Base-by-base conservation (phyloP, 805 yeast genomes). In the Wickerhamiella qilinensis region DNA sequence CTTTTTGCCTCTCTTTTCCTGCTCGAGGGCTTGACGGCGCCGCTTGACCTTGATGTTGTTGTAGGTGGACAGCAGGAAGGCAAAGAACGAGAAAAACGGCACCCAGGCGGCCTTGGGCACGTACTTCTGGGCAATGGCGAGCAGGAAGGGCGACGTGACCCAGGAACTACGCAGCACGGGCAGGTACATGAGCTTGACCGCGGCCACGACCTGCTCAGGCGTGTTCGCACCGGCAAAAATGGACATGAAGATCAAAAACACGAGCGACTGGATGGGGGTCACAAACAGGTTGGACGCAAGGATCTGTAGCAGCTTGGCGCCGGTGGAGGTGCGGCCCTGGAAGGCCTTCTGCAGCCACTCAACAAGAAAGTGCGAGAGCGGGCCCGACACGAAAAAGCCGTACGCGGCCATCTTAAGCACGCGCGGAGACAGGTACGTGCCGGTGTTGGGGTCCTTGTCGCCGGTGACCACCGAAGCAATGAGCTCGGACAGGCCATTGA, bases 51-150 rank as follows among this genome's bases (percentile, higher is more conserved):
- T 41, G 25, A 51, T 46, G 43, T 61, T 61, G 51, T 60, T 61
- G 46, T 57, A 60, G 25, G 62, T 58, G 37, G 58, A 52, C 22
- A 60, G 46, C 32, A 60, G 34, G 48, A 61, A 60, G 22, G 60
- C 57, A 34, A 60, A 50, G 39, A 60, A 42, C 24, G 59, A 49
- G 48, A 60, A 60, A 49, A 55, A 53, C 5, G 65, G 65, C 20
- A 60, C 60, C 65, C 65, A 60, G 16, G 61, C 57, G 18, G 49
- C 43, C 44, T 55, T 56, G 24, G 64, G 64, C 28, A 60, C 45
- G 38, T 54, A 56, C 24, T 49, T 50, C 47, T 60, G 65, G 17
- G 64, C 63, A 33, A 60, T 34, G 3, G 58, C 61, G 38, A 60
- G 41, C 4, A 54, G 46, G 20, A 55, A 32, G 11, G 65, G 65